Evolutionary conservation across 2,329 filamentous ascomycete species (phyloP).

Genomic region (Diplocarpon mali): DNA sequence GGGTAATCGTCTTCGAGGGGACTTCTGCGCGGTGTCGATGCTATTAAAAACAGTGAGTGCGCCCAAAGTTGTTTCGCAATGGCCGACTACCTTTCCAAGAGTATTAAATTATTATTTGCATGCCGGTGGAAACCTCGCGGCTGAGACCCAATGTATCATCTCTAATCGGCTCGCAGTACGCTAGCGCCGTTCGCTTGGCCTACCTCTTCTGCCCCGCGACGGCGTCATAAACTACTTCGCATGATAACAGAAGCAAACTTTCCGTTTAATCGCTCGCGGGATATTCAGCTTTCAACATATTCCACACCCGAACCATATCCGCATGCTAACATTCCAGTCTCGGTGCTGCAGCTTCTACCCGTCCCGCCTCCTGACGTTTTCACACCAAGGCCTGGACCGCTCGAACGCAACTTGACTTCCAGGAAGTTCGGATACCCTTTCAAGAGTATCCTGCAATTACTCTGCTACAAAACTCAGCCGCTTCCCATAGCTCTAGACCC

Average conservation of each 20-base stretch:
- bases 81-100: neutral
- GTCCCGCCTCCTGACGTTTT: too few species aligned
- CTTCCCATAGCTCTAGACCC: neutral
- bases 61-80: neutral
- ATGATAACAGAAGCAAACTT: slow-evolving; percentile 2
- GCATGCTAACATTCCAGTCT: neutral
- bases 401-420: too few species aligned
- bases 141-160: neutral
- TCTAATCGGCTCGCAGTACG: neutral
- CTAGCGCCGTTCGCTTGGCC: slow-evolving; percentile 11
- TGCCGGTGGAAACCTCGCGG: neutral
- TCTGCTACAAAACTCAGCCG: too few species aligned
- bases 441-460: too few species aligned
- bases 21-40: neutral
- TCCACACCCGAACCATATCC: neutral
- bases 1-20: neutral
- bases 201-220: neutral
- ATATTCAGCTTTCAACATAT: neutral
- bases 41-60: neutral
- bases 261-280: neutral
- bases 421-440: too few species aligned
- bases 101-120: neutral
- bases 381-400: too few species aligned
- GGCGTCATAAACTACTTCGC: slow-evolving; percentile 4
- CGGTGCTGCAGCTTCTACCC: too few species aligned